These are phyloP conservation scores for Cryptococcus sp. DNA, from an alignment of 1,284 basidiomycete species.

Conservation along the genomic window DNA sequence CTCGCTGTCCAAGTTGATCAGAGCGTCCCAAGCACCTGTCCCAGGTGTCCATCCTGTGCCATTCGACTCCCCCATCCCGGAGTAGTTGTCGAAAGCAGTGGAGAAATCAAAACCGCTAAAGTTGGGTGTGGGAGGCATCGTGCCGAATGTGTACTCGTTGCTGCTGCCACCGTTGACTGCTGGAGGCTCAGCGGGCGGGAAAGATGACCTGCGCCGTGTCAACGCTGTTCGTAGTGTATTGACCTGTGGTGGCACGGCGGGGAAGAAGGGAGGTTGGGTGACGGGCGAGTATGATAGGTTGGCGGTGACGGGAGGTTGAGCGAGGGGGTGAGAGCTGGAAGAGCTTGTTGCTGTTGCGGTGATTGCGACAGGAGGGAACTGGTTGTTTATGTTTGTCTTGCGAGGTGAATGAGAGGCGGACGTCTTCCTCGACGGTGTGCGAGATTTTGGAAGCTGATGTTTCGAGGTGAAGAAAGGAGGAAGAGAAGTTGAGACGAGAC, in stretches of 20 bases:
- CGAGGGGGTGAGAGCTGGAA: conserved; percentile 8
- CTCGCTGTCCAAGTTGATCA: conserved; percentile 29
- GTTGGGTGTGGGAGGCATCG: conserved; percentile 22
- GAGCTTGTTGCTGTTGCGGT: too few species aligned
- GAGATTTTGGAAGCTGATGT: too few species aligned
- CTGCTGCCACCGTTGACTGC: conserved; percentile 10
- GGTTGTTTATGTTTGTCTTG: too few species aligned
- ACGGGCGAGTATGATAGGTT: neutral
- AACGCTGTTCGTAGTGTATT: conserved; percentile 18
- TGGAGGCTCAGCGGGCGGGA: conserved; percentile 30
- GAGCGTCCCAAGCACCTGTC: conserved; percentile 27
- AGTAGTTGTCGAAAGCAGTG: conserved; percentile 5
- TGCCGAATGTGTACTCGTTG: conserved; percentile 25
- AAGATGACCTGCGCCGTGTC: conserved; percentile 33
- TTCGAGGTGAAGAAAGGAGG: too few species aligned
- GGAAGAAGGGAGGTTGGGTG: conserved; percentile 13
- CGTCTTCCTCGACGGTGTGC: too few species aligned
- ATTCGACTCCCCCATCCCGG: neutral
- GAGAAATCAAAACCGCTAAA: conserved; percentile 14
- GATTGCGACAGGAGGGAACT: too few species aligned
- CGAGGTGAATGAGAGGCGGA: too few species aligned
- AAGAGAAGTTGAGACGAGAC: too few species aligned
- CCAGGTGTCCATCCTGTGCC: conserved; percentile 6
- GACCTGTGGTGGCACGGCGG: conserved; percentile 16
- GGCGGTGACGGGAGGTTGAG: conserved; percentile 12